These are phyloP conservation scores for Trypanosoma brucei DNA, from an alignment of 208 protist genomes.

Conservation along the genomic window DNA sequence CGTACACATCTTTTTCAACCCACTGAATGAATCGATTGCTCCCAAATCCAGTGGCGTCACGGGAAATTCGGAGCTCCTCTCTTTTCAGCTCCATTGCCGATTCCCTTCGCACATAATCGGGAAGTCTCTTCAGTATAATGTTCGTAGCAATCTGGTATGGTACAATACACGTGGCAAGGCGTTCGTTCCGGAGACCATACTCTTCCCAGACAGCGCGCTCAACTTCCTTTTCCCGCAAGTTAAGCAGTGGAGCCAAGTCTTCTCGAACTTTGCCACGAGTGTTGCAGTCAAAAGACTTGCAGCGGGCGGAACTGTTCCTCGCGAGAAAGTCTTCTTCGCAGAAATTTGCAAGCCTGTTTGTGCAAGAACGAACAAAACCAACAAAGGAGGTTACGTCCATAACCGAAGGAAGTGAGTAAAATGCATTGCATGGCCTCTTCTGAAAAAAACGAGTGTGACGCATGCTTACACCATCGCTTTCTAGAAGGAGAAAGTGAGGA, in stretches of 20 bases:
- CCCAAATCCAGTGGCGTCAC: not conserved
- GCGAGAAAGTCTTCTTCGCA: conserved; percentile 27
- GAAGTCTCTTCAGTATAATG: conserved; percentile 76
- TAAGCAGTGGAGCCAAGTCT: conserved; percentile 35
- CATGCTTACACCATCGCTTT: not conserved
- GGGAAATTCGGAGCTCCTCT: conserved; percentile 31
- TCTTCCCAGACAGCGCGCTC: conserved; percentile 51
- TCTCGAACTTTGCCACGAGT: conserved; percentile 23
- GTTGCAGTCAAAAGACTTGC: conserved; percentile 38
- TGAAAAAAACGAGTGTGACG: conserved; percentile 8
- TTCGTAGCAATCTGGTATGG: conserved; percentile 80
- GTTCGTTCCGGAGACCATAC: conserved; percentile 55
- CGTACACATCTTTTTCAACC: conserved; percentile 80
- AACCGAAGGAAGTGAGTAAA: conserved; percentile 75
- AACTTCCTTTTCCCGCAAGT: conserved; percentile 56
- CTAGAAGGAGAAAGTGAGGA: not conserved
- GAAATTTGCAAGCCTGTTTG: conserved; percentile 29
- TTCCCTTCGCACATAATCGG: conserved; percentile 32
- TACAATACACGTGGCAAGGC: conserved; percentile 80
- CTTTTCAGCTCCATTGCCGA: conserved; percentile 48
- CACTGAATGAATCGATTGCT: conserved; percentile 62
- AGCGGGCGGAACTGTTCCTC: conserved; percentile 25
- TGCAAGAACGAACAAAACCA: conserved; percentile 41
- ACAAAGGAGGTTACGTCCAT: conserved; percentile 71
- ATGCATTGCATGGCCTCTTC: conserved; percentile 9